A percentile compares a stretch with the other conserved stretches of the same genome.
Evolutionary conservation across 2,329 filamentous ascomycete species (phyloP).

Genomic region (Diaporthe helianthi): DNA sequence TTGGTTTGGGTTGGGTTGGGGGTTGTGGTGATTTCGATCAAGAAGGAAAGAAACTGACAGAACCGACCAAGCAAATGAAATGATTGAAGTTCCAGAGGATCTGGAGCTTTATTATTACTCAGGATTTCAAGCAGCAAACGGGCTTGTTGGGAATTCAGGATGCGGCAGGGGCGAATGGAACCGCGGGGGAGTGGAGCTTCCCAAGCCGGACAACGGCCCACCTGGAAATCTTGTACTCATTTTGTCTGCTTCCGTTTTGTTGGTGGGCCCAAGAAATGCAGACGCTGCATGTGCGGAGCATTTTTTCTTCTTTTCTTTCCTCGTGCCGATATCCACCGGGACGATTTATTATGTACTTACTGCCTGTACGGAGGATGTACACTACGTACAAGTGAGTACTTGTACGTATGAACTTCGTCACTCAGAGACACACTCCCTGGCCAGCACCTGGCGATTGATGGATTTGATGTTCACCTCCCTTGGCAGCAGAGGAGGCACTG

Average conservation of each 20-base stretch:
- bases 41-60: not conserved
- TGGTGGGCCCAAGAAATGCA: conserved; percentile 20
- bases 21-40: not conserved
- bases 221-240: conserved; percentile 17
- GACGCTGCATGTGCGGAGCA: conserved; percentile 21
- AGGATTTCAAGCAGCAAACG: conserved; percentile 3
- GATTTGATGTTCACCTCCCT: conserved; percentile 3
- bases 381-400: not conserved
- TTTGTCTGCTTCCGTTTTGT: conserved; percentile 24
- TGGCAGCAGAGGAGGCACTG: conserved; percentile 1
- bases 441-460: not conserved
- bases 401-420: not conserved
- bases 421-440: not conserved
- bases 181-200: conserved; percentile 26
- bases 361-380: too few relatives aligned
- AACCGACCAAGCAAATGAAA: not conserved
- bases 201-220: conserved; percentile 20
- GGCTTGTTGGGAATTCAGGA: conserved; percentile 26
- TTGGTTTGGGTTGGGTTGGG: too few relatives aligned
- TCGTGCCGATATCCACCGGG: conserved; percentile 20
- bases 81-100: not conserved
- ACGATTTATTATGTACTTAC: too few relatives aligned
- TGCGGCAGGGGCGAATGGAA: conserved; percentile 27
- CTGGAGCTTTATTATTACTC: conserved; percentile 18
- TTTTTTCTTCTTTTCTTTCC: not conserved